Evolutionary conservation across 108 stramenopile genomes (phyloP).

Genomic region (Hondaea fermentalgiana): DNA sequence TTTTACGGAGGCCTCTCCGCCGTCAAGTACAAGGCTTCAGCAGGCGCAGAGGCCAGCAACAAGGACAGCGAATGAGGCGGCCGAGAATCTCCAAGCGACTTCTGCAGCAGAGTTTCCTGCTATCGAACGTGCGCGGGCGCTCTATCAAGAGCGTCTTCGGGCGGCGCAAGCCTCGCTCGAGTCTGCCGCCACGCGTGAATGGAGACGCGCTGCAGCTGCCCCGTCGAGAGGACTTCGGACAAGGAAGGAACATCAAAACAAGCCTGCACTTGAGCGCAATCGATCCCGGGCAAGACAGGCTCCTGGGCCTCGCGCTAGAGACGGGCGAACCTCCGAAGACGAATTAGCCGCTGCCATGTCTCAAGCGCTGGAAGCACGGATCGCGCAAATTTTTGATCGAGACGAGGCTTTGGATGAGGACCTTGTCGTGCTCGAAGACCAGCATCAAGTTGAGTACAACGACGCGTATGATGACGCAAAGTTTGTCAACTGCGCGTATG

Average conservation of each 20-base stretch:
- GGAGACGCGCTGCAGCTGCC: not conserved
- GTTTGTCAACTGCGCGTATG: no score
- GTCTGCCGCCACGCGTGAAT: not conserved
- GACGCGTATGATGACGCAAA: no score
- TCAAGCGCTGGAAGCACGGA: not conserved
- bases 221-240: not conserved
- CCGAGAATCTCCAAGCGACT: not conserved
- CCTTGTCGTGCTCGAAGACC: not conserved
- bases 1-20: not conserved
- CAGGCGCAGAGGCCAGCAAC: not conserved
- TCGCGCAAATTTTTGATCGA: not conserved
- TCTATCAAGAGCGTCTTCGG: not conserved
- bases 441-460: no score
- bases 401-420: not conserved
- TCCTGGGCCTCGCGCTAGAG: not conserved
- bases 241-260: not conserved
- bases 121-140: not conserved
- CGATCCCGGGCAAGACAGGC: not conserved
- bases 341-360: not conserved
- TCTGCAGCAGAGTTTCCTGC: not conserved
- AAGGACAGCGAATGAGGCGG: not conserved
- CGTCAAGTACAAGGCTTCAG: no score
- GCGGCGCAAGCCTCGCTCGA: not conserved
- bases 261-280: not conserved
- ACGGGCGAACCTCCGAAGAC: not conserved